Base-by-base conservation (phyloP, 768 basidiomycete species). In the Megacollybia marginata region DNA sequence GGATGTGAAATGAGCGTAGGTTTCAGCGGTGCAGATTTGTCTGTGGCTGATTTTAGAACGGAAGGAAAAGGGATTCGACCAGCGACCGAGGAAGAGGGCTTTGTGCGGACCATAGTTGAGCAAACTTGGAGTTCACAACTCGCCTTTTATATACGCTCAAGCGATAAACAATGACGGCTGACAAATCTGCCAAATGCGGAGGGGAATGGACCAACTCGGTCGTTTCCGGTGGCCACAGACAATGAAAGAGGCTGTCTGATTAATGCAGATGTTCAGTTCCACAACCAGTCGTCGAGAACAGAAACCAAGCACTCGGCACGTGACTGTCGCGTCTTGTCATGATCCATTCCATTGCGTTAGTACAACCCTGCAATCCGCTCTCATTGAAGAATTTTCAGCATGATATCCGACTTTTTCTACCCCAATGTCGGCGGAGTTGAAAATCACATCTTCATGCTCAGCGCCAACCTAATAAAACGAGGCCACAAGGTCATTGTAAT, bases 321-420 rank as follows among this genome's bases (percentile, higher is more conserved):
- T 28, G 23, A 28, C 23, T 28, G 23, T 28, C 23, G 23, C 23
- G 23, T 28, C 23, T 28, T 28, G 23, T 28, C 23, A 69, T 68
- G 68, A 63, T 23, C 63, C 63, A 12, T 35, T 65, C 67, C 47
- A 69, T 70, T 49, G 69, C 69, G 69, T 69, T 46, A 16, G 69
- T 60, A 28, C 23, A 28, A 28, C 6, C 4, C 23, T 28, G 6
- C 23, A 28, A 28, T 19, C 19, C 38, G 33, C 28, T n/a, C 28
- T 56, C 11, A 19, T 6, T 28, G 9, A 11, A 20, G 18, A n/a
- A n/a, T 47, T 50, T 42, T 9, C 54, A 95, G 93, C 42, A 92
- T 98, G 90, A 82, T 98, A 51, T 88, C 85, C 38, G 96, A 99
- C 69, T 99, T 98, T 72, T 99, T 97, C 69, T 83, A 90, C 60